Conservation (phyloP, 306 rosid genomes). For the Cicer yamashitae region DNA sequence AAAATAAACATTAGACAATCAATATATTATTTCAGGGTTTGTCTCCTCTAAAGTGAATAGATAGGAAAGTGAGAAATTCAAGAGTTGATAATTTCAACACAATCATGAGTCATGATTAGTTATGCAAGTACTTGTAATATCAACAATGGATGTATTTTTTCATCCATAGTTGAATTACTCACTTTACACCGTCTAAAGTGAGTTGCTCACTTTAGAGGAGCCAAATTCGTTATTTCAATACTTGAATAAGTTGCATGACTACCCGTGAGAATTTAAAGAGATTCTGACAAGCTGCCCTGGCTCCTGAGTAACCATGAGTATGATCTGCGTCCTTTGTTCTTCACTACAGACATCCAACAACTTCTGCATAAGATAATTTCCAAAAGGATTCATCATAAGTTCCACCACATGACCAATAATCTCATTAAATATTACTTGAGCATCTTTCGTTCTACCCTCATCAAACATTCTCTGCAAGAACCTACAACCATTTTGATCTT, state of each 20-base stretch:
- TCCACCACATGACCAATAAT: conserved; percentile 58
- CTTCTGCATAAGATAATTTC: conserved; percentile 68
- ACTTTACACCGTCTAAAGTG: not conserved
- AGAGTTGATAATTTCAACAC: not conserved
- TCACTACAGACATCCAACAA: conserved; percentile 64
- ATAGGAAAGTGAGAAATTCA: not conserved
- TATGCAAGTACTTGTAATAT: not conserved
- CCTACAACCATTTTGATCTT: conserved; percentile 67
- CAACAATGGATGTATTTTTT: too few species aligned
- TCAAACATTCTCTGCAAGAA: conserved; percentile 54
- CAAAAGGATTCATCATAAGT: conserved; percentile 68
- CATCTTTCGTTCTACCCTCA: conserved; percentile 52
- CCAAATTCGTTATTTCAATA: conserved; percentile 18
- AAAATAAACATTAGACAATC: conserved; percentile 3
- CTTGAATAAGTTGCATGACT: conserved; percentile 33
- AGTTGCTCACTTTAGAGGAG: not conserved
- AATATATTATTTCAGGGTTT: conserved; percentile 2
- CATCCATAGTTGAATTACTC: not conserved
- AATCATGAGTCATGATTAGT: not conserved
- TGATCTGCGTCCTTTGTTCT: conserved; percentile 58
- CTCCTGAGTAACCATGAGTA: conserved; percentile 51
- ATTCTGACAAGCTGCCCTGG: conserved; percentile 61
- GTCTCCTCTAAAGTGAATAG: not conserved
- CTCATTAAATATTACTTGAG: conserved; percentile 57
- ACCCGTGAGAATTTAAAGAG: conserved; percentile 72